Conservation (phyloP, 768 basidiomycete genomes). For the Chalciporus pseudorubinellus region DNA sequence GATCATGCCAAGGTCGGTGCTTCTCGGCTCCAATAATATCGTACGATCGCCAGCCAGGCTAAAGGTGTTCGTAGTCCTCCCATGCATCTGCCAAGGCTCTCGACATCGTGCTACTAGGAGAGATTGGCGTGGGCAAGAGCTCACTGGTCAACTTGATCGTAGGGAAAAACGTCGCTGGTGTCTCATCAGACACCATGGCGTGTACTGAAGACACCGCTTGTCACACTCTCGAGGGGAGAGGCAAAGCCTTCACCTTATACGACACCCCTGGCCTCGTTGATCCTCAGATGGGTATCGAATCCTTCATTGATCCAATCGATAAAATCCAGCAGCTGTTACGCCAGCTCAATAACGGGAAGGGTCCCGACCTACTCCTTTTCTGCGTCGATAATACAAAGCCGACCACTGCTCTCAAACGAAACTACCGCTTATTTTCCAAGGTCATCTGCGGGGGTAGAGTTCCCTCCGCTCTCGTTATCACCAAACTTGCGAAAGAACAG, state of each 20-base stretch:
- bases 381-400: slow-evolving; percentile 30
- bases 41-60: slow-evolving; percentile 1
- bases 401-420: slow-evolving; percentile 24
- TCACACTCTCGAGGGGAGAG: slow-evolving; percentile 26
- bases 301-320: slow-evolving; percentile 24
- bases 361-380: slow-evolving; percentile 30
- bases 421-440: slow-evolving; percentile 28
- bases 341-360: slow-evolving; percentile 26
- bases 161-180: slow-evolving; percentile 22
- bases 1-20: slow-evolving; percentile 13
- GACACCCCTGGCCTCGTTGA: slow-evolving; percentile 36
- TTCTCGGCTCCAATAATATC: not conserved
- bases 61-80: slow-evolving; percentile 12
- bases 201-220: slow-evolving; percentile 30
- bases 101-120: slow-evolving; percentile 38
- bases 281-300: slow-evolving; percentile 16
- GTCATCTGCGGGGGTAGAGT: slow-evolving; percentile 25
- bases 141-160: slow-evolving; percentile 41
- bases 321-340: slow-evolving; percentile 30
- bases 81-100: not conserved
- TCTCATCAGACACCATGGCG: slow-evolving; percentile 31
- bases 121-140: slow-evolving; percentile 38
- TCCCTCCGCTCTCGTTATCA: slow-evolving; percentile 30
- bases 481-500: slow-evolving; percentile 26
- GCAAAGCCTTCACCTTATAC: slow-evolving; percentile 24